These are phyloP conservation scores for Venturia nashicola DNA, from an alignment of 2,329 filamentous ascomycete species.

Conservation along the genomic window DNA sequence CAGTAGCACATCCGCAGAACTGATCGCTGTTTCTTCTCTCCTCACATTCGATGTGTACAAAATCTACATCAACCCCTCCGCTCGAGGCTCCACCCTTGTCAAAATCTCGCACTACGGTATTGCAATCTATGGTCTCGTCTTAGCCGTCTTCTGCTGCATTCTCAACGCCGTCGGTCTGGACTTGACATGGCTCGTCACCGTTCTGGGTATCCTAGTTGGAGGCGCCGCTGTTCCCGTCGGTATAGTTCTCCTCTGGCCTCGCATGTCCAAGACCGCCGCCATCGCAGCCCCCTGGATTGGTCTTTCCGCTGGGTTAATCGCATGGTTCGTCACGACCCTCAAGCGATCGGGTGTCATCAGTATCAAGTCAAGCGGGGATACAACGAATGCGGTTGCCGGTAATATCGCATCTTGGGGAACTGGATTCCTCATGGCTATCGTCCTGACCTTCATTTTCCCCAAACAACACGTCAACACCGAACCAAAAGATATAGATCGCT, in stretches of 20 bases:
- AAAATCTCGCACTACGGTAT: slow-evolving; percentile 14
- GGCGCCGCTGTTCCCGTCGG: slow-evolving; percentile 26
- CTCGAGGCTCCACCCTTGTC: slow-evolving; percentile 17
- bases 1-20: slow-evolving; percentile 38
- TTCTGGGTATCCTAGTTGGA: slow-evolving; percentile 29
- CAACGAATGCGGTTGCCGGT: slow-evolving; percentile 27
- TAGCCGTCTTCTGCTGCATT: slow-evolving; percentile 15
- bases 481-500: slow-evolving; percentile 15
- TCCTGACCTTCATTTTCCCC: slow-evolving; percentile 23
- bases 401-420: slow-evolving; percentile 25
- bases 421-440: slow-evolving; percentile 23
- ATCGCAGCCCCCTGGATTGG: slow-evolving; percentile 25
- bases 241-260: slow-evolving; percentile 26
- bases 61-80: slow-evolving; percentile 35
- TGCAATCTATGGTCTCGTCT: slow-evolving; percentile 13
- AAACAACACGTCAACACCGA: slow-evolving; percentile 16
- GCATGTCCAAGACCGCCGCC: slow-evolving; percentile 26
- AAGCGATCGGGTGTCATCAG: slow-evolving; percentile 22
- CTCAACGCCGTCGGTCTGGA: slow-evolving; percentile 22
- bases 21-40: slow-evolving; percentile 42
- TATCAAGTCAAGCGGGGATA: slow-evolving; percentile 25
- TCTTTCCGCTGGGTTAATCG: slow-evolving; percentile 20
- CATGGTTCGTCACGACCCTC: slow-evolving; percentile 27
- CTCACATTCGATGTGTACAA: slow-evolving; percentile 43
- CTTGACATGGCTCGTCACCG: slow-evolving; percentile 28